Percentiles rank a stretch among this genome's conserved stretches.
These are phyloP conservation scores for Linum trigynum DNA, from an alignment of 345 rosid genomes.

Conservation along the genomic window DNA sequence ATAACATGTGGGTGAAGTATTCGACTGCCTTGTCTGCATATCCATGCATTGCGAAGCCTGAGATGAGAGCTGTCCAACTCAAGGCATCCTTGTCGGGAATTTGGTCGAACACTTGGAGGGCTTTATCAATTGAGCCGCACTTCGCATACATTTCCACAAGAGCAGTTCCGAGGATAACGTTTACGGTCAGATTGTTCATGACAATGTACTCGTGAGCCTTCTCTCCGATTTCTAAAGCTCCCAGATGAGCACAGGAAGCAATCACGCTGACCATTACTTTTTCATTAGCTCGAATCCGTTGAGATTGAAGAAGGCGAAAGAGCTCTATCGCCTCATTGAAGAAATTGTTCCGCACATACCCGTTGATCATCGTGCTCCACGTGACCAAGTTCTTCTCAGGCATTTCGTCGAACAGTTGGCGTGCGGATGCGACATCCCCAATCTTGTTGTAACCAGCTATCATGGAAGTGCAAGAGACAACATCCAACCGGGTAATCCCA, in stretches of 20 bases:
- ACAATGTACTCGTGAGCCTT: slow-evolving; percentile 49
- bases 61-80: slow-evolving; percentile 58
- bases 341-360: slow-evolving; percentile 36
- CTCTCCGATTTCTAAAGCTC: slow-evolving; percentile 48
- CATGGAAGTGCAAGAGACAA: slow-evolving; percentile 62
- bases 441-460: slow-evolving; percentile 34
- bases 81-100: slow-evolving; percentile 45
- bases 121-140: slow-evolving; percentile 54
- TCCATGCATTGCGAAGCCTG: slow-evolving; percentile 64
- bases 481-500: background rate
- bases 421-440: slow-evolving; percentile 42
- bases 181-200: slow-evolving; percentile 28
- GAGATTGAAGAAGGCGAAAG: slow-evolving; percentile 34
- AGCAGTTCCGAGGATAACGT: slow-evolving; percentile 60
- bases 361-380: slow-evolving; percentile 68
- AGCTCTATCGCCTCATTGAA: slow-evolving; percentile 46
- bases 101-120: slow-evolving; percentile 36
- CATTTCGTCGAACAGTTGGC: slow-evolving; percentile 63
- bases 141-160: slow-evolving; percentile 65
- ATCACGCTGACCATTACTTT: slow-evolving; percentile 60
- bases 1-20: slow-evolving; percentile 44
- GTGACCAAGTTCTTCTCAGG: slow-evolving; percentile 60
- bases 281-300: slow-evolving; percentile 51
- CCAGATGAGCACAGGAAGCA: slow-evolving; percentile 64
- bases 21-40: slow-evolving; percentile 36